Evolutionary conservation across 2,329 filamentous ascomycete genomes (phyloP).

Genomic region (Aspergillus tamarii): DNA sequence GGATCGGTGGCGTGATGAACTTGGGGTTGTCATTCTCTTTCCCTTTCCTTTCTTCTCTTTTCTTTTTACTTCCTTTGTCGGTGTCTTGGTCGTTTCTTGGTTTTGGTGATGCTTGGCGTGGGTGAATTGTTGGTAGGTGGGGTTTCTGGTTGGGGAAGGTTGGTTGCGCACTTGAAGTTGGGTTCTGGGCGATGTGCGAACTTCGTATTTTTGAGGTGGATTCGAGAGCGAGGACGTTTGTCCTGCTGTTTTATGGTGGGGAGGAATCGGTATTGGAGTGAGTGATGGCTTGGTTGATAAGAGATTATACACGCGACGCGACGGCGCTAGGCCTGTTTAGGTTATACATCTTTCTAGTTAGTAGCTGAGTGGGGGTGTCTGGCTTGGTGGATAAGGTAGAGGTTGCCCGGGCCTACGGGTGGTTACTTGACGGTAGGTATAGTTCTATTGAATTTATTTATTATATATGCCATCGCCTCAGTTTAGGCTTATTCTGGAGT

Average conservation of each 20-base stretch:
- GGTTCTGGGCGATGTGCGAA: background rate
- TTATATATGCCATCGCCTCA: background rate
- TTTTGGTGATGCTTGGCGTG: background rate
- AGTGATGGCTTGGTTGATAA: slow-evolving; percentile 11
- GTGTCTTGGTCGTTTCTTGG: too few relatives aligned
- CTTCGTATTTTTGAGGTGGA: background rate
- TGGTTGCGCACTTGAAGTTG: background rate
- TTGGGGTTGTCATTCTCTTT: slow-evolving; percentile 8
- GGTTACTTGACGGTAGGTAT: background rate
- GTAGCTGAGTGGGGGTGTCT: background rate
- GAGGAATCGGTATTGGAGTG: background rate
- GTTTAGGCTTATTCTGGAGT: background rate
- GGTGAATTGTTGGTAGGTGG: background rate
- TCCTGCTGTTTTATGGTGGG: background rate
- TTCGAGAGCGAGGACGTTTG: background rate
- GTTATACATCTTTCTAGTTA: slow-evolving; percentile 22
- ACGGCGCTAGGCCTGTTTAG: slow-evolving; percentile 35
- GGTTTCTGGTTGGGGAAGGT: background rate
- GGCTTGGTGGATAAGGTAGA: slow-evolving; percentile 1
- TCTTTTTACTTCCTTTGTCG: too few relatives aligned
- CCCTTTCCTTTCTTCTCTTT: background rate
- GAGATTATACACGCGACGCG: slow-evolving; percentile 29
- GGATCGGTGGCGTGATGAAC: slow-evolving; percentile 1
- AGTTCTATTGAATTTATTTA: slow-evolving; percentile 7
- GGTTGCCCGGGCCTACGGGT: too few relatives aligned